phyloP scores from a whole-genome alignment of 169 alveolate genomes.

The Plasmodium gallinaceum region DNA sequence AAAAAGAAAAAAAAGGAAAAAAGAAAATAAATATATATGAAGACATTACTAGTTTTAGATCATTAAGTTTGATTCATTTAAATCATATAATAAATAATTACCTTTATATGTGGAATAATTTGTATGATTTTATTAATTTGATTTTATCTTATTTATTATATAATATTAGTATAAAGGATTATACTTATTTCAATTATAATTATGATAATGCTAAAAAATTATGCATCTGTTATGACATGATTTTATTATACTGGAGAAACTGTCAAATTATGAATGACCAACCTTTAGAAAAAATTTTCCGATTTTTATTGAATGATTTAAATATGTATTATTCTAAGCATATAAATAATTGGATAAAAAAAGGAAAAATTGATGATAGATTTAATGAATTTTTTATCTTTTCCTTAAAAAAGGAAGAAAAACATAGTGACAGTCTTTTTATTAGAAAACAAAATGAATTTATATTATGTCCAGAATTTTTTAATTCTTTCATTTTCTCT shows the following conservation, averaged over 20 bases:
- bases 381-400: slow-evolving; percentile 74
- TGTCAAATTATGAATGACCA: slow-evolving; percentile 47
- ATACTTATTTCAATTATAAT: slow-evolving; percentile 30
- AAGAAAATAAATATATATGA: background rate
- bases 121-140: slow-evolving; percentile 40
- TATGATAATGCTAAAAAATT: slow-evolving; percentile 76
- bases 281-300: slow-evolving; percentile 56
- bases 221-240: slow-evolving; percentile 66
- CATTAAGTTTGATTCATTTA: slow-evolving; percentile 67
- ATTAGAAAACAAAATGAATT: slow-evolving; percentile 44
- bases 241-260: slow-evolving; percentile 68
- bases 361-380: slow-evolving; percentile 54
- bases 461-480: slow-evolving; percentile 74
- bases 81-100: slow-evolving; percentile 39
- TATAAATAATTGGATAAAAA: slow-evolving; percentile 74
- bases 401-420: slow-evolving; percentile 17
- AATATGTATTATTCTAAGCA: slow-evolving; percentile 70
- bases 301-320: slow-evolving; percentile 52
- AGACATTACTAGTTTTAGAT: slow-evolving; percentile 40
- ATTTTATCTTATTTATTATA: slow-evolving; percentile 65
- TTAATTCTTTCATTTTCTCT: slow-evolving; percentile 60
- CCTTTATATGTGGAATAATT: slow-evolving; percentile 56
- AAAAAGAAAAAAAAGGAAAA: slow-evolving; percentile 11
- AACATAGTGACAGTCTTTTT: slow-evolving; percentile 12
- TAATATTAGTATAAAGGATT: slow-evolving; percentile 38